These are phyloP conservation scores for Ophiosphaerella herpotricha DNA, from an alignment of 2,329 filamentous ascomycete genomes.

Conservation along the genomic window DNA sequence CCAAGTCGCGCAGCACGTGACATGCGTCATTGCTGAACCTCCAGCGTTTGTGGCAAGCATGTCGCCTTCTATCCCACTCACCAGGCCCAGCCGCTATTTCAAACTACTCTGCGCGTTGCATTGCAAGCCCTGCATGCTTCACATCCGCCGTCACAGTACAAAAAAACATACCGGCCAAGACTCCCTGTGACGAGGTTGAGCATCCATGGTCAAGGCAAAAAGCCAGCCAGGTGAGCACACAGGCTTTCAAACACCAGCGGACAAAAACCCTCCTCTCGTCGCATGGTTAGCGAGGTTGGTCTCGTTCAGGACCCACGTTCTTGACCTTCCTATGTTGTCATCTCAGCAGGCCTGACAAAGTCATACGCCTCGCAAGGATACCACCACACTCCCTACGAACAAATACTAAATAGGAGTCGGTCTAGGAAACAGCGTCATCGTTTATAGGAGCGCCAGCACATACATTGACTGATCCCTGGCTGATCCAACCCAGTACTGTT, in stretches of 20 bases:
- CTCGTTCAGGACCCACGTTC: neutral
- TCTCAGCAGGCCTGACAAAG: constrained; percentile 14
- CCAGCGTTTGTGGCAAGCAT: too few species aligned
- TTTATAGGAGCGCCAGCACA: neutral
- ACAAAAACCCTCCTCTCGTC: neutral
- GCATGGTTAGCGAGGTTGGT: neutral
- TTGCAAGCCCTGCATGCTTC: too few species aligned
- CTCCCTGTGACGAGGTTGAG: too few species aligned
- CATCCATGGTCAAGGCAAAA: too few species aligned
- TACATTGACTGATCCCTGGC: neutral
- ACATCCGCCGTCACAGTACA: too few species aligned
- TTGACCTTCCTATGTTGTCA: constrained; percentile 5
- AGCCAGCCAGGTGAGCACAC: too few species aligned
- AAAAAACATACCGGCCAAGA: too few species aligned
- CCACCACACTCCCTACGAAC: constrained; percentile 2
- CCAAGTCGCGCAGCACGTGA: constrained; percentile 21
- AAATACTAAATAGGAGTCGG: neutral
- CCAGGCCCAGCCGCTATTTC: neutral
- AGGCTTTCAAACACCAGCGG: too few species aligned
- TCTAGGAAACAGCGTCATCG: neutral
- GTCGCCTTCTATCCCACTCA: constrained; percentile 1
- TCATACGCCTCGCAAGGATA: constrained; percentile 14
- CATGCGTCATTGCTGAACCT: constrained; percentile 10
- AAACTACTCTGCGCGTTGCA: too few species aligned
- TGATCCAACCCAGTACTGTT: neutral